phyloP scores from a whole-genome alignment of 2,329 filamentous ascomycete genomes.

The Nemania sp. region DNA sequence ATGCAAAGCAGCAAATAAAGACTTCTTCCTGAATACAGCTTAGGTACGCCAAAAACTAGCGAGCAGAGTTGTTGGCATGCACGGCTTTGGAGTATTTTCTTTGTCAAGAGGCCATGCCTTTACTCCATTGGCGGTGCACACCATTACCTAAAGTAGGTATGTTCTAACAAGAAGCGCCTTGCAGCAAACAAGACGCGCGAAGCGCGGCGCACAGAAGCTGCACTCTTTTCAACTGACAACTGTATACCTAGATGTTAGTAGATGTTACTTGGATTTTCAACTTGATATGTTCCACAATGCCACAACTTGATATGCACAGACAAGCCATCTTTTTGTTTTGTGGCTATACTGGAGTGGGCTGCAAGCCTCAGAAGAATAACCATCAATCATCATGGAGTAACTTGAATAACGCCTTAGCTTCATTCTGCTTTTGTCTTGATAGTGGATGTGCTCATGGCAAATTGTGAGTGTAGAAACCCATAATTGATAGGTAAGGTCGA shows the following conservation, averaged over 20 bases:
- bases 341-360: background rate
- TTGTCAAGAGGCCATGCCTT: background rate
- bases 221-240: background rate
- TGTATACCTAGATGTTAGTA: background rate
- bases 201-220: constrained; percentile 17
- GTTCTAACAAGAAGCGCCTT: constrained; percentile 23
- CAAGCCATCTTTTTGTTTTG: background rate
- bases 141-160: constrained; percentile 8
- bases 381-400: background rate
- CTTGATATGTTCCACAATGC: background rate
- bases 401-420: background rate
- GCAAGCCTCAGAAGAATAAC: background rate
- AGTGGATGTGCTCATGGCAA: background rate
- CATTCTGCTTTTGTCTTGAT: background rate
- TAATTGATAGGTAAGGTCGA: background rate
- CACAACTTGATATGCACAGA: background rate
- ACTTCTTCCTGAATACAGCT: background rate
- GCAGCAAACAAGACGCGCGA: constrained; percentile 24
- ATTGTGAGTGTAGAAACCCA: constrained; percentile 8
- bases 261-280: background rate
- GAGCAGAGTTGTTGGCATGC: constrained; percentile 15
- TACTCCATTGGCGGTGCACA: constrained; percentile 19
- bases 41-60: constrained; percentile 5
- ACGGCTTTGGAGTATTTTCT: background rate
- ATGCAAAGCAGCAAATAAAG: background rate